Evolutionary conservation across 805 yeast species (phyloP).

Genomic region (Nakazawaea peltata): DNA sequence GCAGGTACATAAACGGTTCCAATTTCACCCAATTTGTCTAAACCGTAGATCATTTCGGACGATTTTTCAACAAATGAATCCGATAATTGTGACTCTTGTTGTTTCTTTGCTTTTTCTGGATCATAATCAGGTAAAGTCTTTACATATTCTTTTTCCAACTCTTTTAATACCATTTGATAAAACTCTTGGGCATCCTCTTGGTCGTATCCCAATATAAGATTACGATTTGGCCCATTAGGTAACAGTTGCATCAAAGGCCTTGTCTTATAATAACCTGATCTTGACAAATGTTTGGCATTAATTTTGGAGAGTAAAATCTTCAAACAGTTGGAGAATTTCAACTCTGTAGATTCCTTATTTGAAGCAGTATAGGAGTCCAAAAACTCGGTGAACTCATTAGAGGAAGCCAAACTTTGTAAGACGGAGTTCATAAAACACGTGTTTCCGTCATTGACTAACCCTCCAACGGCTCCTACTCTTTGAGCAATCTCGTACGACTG

Average conservation of each 20-base stretch:
- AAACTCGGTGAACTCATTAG: slow-evolving; percentile 49
- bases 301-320: slow-evolving; percentile 43
- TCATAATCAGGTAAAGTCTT: slow-evolving; percentile 23
- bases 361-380: slow-evolving; percentile 33
- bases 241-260: slow-evolving; percentile 52
- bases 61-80: slow-evolving; percentile 11
- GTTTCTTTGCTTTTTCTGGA: slow-evolving; percentile 15
- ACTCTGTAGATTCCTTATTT: slow-evolving; percentile 12
- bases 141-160: slow-evolving; percentile 49
- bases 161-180: slow-evolving; percentile 68
- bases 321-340: slow-evolving; percentile 45
- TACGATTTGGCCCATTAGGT: slow-evolving; percentile 68
- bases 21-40: slow-evolving; percentile 44
- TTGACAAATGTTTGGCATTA: slow-evolving; percentile 45
- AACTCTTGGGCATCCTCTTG: slow-evolving; percentile 98
- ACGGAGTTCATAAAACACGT: slow-evolving; percentile 95
- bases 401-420: slow-evolving; percentile 73
- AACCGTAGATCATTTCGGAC: slow-evolving; percentile 24
- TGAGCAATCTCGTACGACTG: slow-evolving; percentile 28
- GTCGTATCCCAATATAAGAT: slow-evolving; percentile 73
- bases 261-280: slow-evolving; percentile 56
- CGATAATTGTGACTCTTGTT: slow-evolving; percentile 1
- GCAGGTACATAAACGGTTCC: slow-evolving; percentile 70
- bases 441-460: slow-evolving; percentile 83
- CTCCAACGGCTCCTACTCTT: slow-evolving; percentile 73